A percentile compares a stretch with the other conserved stretches of the same genome.
Evolutionary conservation across 176 grass and related monocot species (phyloP).

Genomic region (Oryza meyeriana): DNA sequence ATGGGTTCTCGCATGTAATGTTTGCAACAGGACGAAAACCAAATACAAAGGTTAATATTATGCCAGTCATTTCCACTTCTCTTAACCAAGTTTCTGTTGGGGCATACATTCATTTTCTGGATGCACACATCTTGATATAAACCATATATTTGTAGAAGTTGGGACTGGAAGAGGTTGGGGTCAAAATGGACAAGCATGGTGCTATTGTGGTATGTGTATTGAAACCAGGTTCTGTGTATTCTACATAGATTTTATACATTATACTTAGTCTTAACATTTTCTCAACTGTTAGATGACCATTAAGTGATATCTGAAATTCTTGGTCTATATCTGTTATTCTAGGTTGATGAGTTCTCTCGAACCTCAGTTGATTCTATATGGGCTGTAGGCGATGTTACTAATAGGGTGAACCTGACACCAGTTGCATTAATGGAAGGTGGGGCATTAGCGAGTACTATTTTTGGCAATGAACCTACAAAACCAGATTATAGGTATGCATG

Average conservation of each 20-base stretch:
- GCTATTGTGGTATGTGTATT: slow-evolving; percentile 60
- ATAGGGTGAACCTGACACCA: slow-evolving; percentile 73
- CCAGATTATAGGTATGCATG: slow-evolving; percentile 65
- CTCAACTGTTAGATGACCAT: not conserved
- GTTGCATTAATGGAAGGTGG: slow-evolving; percentile 84
- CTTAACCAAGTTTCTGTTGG: not conserved
- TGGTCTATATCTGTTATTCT: not conserved
- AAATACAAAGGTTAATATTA: slow-evolving; percentile 61
- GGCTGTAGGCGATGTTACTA: slow-evolving; percentile 81
- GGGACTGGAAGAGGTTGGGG: slow-evolving; percentile 66
- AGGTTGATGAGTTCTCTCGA: slow-evolving; percentile 74
- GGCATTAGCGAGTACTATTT: slow-evolving; percentile 61
- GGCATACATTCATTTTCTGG: not conserved
- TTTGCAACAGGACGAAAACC: slow-evolving; percentile 76
- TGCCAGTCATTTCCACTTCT: slow-evolving; percentile 14
- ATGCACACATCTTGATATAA: not conserved
- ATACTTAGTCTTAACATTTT: not conserved
- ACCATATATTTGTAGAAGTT: slow-evolving; percentile 55
- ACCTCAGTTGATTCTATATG: slow-evolving; percentile 77
- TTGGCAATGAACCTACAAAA: slow-evolving; percentile 66
- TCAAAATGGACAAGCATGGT: slow-evolving; percentile 59
- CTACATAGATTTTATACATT: not conserved
- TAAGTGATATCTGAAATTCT: not conserved
- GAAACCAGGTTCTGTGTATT: not conserved
- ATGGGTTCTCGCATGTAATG: slow-evolving; percentile 85